A percentile compares a stretch with the other conserved stretches of the same genome.
phyloP scores from a whole-genome alignment of 129 eudicot species.

The Chrysanthemum lavandulifolium region DNA sequence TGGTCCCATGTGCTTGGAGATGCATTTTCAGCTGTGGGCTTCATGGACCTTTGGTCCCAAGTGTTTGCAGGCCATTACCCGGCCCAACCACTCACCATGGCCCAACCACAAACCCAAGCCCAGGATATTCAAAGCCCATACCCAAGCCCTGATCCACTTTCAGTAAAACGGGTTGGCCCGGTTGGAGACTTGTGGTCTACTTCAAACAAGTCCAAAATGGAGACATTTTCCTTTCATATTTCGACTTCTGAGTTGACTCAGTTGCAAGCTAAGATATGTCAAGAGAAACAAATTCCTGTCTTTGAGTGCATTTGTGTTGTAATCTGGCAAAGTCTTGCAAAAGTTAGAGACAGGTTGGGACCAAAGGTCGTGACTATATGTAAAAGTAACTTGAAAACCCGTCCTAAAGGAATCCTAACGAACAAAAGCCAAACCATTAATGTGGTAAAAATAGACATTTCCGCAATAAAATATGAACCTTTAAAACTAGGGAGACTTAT shows the following conservation, averaged over 20 bases:
- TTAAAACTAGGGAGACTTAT: constrained; percentile 40
- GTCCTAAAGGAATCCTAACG: constrained; percentile 19
- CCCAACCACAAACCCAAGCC: constrained; percentile 16
- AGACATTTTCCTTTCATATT: constrained; percentile 35
- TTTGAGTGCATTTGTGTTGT: constrained; percentile 60
- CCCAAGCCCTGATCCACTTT: constrained; percentile 18
- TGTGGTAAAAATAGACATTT: constrained; percentile 37
- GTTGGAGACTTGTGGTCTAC: constrained; percentile 64
- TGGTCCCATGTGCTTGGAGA: constrained; percentile 86
- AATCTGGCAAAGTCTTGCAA: constrained; percentile 54
- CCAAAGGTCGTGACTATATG: constrained; percentile 48
- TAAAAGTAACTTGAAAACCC: constrained; percentile 23
- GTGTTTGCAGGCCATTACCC: constrained; percentile 29
- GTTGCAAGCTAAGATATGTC: constrained; percentile 38
- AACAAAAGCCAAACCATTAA: constrained; percentile 47
- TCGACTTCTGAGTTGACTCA: constrained; percentile 34
- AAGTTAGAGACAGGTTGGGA: constrained; percentile 25
- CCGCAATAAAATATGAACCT: constrained; percentile 20
- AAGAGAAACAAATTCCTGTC: constrained; percentile 14
- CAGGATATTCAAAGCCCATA: background rate
- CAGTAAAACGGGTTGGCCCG: constrained; percentile 60
- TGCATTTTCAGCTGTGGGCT: constrained; percentile 48
- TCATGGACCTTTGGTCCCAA: constrained; percentile 43
- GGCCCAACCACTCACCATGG: constrained; percentile 29
- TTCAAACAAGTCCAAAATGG: constrained; percentile 32